These are phyloP conservation scores for Beta vulgaris DNA, from an alignment of 148 eudicot species.

Conservation along the genomic window DNA sequence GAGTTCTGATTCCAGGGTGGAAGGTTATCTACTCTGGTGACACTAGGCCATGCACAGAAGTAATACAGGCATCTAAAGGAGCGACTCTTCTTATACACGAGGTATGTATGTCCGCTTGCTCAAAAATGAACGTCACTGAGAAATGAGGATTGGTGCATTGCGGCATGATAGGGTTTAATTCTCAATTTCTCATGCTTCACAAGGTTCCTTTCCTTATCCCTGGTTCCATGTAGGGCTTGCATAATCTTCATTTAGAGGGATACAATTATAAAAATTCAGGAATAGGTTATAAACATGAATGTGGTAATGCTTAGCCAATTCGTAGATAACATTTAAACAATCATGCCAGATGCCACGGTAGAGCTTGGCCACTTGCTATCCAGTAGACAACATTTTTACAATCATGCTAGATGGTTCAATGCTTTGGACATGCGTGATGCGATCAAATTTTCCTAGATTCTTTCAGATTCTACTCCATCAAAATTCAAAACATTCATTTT, in stretches of 20 bases:
- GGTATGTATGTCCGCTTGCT: conserved; percentile 28
- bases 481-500: no score
- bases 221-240: background rate
- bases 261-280: no score
- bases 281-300: no score
- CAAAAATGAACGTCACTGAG: background rate
- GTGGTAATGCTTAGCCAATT: no score
- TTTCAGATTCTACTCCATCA: no score
- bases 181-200: background rate
- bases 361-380: background rate
- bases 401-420: background rate
- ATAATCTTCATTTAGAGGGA: background rate
- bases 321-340: no score
- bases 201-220: background rate
- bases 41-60: conserved; percentile 74
- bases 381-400: background rate
- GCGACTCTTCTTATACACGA: conserved; percentile 96
- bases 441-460: background rate
- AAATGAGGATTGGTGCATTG: background rate
- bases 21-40: conserved; percentile 94
- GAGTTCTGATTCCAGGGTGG: conserved; percentile 73
- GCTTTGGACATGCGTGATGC: no score
- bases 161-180: background rate
- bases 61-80: conserved; percentile 66
- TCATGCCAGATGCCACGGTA: no score